Base-by-base conservation (phyloP, 129 eudicot species). In the Oenanthe sinensis region DNA sequence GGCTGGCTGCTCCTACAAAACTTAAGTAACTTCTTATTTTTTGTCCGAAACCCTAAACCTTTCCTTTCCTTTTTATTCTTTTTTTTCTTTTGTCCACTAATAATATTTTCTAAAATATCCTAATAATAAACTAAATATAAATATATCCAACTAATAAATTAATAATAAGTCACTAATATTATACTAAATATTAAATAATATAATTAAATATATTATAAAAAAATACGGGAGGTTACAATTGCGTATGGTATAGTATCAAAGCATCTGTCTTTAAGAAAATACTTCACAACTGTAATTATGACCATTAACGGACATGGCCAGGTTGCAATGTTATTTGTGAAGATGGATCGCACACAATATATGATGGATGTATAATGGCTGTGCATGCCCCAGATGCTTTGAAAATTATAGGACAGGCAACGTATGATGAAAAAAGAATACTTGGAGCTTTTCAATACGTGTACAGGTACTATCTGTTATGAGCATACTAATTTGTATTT, bases 351-450 rank as follows among this genome's bases (percentile, higher is more conserved):
- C 80, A 85, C 79, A 90, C 89, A 74, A 85, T 46, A 47, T 96
- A 84, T 39, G 89, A 92, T 69, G 91, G 87, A 49, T 90, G 99
- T 90, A 85, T 96, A 75, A 83, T 96, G 26, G 96, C 90, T 49
- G 83, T 90, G 48, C 97, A 92, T 85, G 99, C 99, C 14, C 99
- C 99, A 6, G 97, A 96, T 82, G 87, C 97, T 78, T 85, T 96
- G 47, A 85, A 80, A 52, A 79, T 96, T 79, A 85, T 96, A 84
- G 99, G 89, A 24, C 78, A 92, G 75, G 96, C 96, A 69, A 96
- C 99, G 12, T 69, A 81, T 9, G 90, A 96, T 37, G 99, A 96
- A 92, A 46, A 8, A 70, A 81, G 91, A 82, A 82, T 96, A 81
- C 88, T 96, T 40, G 97, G 99, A 48, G 88, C 99, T 68, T 96